Percentiles rank a stretch among this genome's conserved stretches.
These are phyloP conservation scores for Fraxinus quadrangulata DNA, from an alignment of 257 asterid species.

Conservation along the genomic window DNA sequence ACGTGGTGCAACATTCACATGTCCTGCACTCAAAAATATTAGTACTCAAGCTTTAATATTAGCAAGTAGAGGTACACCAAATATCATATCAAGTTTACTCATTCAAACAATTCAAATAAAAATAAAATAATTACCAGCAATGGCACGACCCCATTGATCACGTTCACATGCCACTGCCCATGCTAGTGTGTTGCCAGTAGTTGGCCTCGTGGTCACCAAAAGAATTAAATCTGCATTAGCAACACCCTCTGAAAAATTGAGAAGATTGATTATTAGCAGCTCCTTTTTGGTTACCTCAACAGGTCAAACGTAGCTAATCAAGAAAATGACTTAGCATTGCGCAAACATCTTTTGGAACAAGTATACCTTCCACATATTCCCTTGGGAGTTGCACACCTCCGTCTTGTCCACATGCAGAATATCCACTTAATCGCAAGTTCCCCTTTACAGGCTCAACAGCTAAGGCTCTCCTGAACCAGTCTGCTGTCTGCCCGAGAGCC, in stretches of 20 bases:
- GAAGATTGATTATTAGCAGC: not conserved
- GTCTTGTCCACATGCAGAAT: constrained; percentile 99
- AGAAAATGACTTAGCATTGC: constrained; percentile 13
- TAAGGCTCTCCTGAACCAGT: constrained; percentile 86
- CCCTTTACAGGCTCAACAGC: constrained; percentile 97
- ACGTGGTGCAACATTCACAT: constrained; percentile 98
- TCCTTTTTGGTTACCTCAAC: not conserved
- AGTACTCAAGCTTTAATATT: not conserved
- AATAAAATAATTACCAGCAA: constrained; percentile 60
- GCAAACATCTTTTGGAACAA: constrained; percentile 26
- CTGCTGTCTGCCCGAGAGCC: constrained; percentile 97
- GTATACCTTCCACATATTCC: constrained; percentile 85
- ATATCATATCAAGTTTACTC: constrained; percentile 14
- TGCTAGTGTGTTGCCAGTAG: constrained; percentile 92
- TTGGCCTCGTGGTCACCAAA: constrained; percentile 92
- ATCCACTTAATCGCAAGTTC: constrained; percentile 93
- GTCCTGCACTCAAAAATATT: constrained; percentile 54
- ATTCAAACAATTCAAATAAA: constrained; percentile 1
- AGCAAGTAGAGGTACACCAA: not conserved
- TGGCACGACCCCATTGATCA: constrained; percentile 99
- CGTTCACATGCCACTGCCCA: constrained; percentile 99
- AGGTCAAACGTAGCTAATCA: not conserved
- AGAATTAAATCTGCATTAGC: constrained; percentile 91
- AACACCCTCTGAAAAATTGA: constrained; percentile 68
- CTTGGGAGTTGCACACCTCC: constrained; percentile 99